phyloP scores from a whole-genome alignment of 345 rosid genomes.

The Arabidopsis suecica region DNA sequence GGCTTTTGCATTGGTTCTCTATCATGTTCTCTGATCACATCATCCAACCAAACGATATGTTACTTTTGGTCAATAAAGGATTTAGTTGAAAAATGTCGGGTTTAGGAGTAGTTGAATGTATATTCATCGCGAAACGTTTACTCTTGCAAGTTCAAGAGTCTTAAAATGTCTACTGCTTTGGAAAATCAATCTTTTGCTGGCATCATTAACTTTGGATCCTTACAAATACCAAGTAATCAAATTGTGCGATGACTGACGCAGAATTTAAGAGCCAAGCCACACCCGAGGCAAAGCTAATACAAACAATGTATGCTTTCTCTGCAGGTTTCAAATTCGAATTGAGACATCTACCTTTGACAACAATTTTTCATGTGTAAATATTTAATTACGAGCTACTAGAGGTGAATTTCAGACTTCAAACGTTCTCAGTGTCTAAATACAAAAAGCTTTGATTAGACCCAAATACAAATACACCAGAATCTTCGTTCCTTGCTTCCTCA shows the following conservation, averaged over 20 bases:
- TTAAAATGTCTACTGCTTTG: too few relatives aligned
- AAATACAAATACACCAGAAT: conserved; percentile 4
- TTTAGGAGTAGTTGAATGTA: neutral
- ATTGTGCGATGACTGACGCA: neutral
- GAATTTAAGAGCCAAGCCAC: neutral
- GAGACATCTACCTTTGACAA: neutral
- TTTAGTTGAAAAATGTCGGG: neutral
- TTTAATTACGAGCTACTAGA: neutral
- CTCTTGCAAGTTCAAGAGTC: neutral
- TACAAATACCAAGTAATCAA: neutral
- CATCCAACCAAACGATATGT: neutral
- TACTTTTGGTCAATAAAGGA: neutral
- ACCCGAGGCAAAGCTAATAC: neutral
- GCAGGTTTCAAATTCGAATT: neutral
- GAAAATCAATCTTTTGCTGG: neutral
- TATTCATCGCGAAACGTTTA: neutral
- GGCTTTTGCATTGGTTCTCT: neutral
- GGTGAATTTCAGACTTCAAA: conserved; percentile 1
- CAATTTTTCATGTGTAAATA: neutral
- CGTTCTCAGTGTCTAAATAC: neutral
- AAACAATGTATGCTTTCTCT: neutral
- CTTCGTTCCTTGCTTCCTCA: neutral
- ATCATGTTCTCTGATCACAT: neutral
- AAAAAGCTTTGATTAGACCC: neutral
- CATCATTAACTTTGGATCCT: neutral